Base-by-base conservation (phyloP, 768 basidiomycete species). In the Coprinellus micaceus region DNA sequence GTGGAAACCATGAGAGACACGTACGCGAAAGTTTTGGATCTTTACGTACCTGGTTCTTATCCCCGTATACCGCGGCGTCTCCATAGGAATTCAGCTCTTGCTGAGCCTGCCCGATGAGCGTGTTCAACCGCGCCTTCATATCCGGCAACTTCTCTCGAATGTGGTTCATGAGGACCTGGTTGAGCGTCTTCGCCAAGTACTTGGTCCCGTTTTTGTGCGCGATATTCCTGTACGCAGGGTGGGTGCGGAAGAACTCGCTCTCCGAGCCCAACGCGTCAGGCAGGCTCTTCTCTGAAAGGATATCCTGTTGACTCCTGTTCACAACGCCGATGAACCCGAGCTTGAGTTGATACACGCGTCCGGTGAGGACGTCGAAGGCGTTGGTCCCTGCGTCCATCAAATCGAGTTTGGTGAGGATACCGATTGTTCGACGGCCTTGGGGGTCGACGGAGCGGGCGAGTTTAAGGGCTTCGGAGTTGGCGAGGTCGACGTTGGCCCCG, bases 361-460 rank as follows among this genome's bases (percentile, higher is more conserved):
- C 97, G 0, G 93, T 98, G 36, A 98, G 82, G 61, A 98, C 87
- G 71, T 99, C 96, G 33, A 95, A 75, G 21, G 97, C 97, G 69
- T 99, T 98, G 33, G 97, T 99, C 26, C 97, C 97, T 5, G 95
- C 95, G 65, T 98, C 97, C 97, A 99, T 99, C 45, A 99, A 81
- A 73, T 99, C 97, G 30, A 98, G 83, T 72, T 99, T 99, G 13
- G 96, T 96, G 50, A 99, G 79, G 19, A 99, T 90, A 50, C 97
- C 97, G 54, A 98, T 93, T 12, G 97, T 99, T 28, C 97, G 85
- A 28, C 97, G 85, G 11, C 96, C 95, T 71, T 97, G 93, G 0
- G 96, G 91, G 65, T 99, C 97, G 46, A 98, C 94, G 11, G 86
- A 84, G 44, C 97, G 89, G 11, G 96, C 97, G 33, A 99, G 87